These are phyloP conservation scores for Skeletonema menzelii DNA, from an alignment of 108 stramenopile genomes.

Conservation along the genomic window DNA sequence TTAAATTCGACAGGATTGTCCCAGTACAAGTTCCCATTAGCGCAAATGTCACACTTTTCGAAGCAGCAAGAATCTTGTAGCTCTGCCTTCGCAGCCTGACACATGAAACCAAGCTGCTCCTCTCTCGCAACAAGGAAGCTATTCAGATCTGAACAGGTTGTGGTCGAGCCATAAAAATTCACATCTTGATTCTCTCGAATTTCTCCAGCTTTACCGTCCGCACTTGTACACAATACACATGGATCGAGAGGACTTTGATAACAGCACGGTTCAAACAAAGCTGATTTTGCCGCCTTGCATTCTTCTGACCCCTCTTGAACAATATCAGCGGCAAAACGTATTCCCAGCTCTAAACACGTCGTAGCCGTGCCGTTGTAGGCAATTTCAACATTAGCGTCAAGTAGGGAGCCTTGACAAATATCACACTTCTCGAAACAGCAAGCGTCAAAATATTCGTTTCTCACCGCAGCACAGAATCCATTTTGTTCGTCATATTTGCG, in stretches of 20 bases:
- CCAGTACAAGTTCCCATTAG: conserved; percentile 34
- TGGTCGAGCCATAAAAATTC: conserved; percentile 40
- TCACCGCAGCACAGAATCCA: conserved; percentile 27
- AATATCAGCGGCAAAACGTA: conserved; percentile 35
- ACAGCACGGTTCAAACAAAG: conserved; percentile 43
- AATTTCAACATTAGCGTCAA: conserved; percentile 43
- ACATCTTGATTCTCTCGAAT: conserved; percentile 26
- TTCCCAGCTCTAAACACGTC: conserved; percentile 34
- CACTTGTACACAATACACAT: conserved; percentile 20
- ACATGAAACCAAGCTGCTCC: conserved; percentile 47
- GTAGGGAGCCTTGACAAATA: conserved; percentile 33
- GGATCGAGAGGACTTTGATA: conserved; percentile 31
- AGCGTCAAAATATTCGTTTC: conserved; percentile 28
- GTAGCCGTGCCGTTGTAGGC: conserved; percentile 32
- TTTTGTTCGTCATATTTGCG: conserved; percentile 38
- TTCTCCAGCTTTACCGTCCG: conserved; percentile 19
- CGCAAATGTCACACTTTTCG: conserved; percentile 36
- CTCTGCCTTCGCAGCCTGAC: conserved; percentile 48
- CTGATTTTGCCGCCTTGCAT: conserved; percentile 22
- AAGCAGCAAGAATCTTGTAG: conserved; percentile 40
- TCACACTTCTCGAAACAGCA: conserved; percentile 40
- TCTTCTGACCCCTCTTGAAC: conserved; percentile 36
- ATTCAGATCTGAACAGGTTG: conserved; percentile 44
- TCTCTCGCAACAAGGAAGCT: conserved; percentile 48
- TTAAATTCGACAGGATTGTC: conserved; percentile 43